Base-by-base conservation (phyloP, 257 asterid genomes). In the Nicotiana benthamiana region DNA sequence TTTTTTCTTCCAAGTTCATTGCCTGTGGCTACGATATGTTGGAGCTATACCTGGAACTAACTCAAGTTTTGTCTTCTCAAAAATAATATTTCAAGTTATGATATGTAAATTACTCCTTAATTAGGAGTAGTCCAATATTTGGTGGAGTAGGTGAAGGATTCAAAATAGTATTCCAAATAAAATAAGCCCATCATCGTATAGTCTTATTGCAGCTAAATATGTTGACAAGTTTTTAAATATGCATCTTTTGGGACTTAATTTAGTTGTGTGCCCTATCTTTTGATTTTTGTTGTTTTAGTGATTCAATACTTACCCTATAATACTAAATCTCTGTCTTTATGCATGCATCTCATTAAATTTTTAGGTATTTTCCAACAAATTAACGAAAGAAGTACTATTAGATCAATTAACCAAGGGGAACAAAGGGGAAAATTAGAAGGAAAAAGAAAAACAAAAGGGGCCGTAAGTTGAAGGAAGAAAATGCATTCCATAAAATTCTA, bases 1-100 rank as follows among this genome's bases (percentile, higher is more conserved):
- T 72, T 13, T 72, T 72, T 72, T 72, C 24, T n/a, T 72, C 78
- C 61, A 72, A 72, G 24, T 48, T 72, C 78, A 46, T 48, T 24
- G 40, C 78, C 16, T 7, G 40, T 72, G 34, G 24, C 13, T 62
- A 4, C 3, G 15, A 24, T 57, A 57, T 24, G 34, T 61, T 61
- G 34, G 28, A 22, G 7, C 30, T 54, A 17, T 9, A 60, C 30
- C 65, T n/a, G 75, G 54, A 67, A 18, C 54, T 67, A 67, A n/a
- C 52, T 32, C 75, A 66, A 4, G 1, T 34, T 34, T 67, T 36
- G 30, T 67, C 30, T 36, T 4, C 51, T 18, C 27, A 46, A 66
- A 17, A 66, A 9, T 18, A 66, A 66, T 66, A 66, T 66, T 34
- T 68, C 11, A n/a, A 20, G 57, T 5, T 5, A 70, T 40, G 27